Base-by-base conservation (phyloP, 257 asterid genomes). In the Penstemon barbatus region DNA sequence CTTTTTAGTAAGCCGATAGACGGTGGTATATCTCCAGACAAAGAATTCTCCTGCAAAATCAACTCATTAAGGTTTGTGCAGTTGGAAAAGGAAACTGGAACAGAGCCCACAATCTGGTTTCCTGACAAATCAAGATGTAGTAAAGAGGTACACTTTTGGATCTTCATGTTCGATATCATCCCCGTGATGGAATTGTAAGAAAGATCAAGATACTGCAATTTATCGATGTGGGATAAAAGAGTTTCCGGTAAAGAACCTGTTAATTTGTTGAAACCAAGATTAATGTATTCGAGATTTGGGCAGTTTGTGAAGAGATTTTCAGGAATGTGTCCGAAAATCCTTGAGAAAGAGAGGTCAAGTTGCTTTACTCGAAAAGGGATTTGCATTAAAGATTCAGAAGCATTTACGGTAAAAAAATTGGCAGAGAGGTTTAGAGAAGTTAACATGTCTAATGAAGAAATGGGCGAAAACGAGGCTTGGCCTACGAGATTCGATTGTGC, bases 181-280 rank as follows among this genome's bases (percentile, higher is more conserved):
- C 97, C 98, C 0, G 94, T 76, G 12, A 93, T 68, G 72, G 88
- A 86, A 74, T 93, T 93, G 73, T 88, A 93, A 8, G 96, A 88
- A 37, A 93, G 78, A 58, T 90, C 97, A 13, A 93, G 87, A 42
- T 73, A 84, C 71, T 79, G 81, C 64, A 93, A 63, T 57, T 82
- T 88, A 51, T 84, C 92, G 6, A 83, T 72, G 48, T 46, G 69
- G 15, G 84, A 46, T 68, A 93, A 69, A 9, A 88, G 80, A 36
- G 78, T 81, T 18, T 80, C 75, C 2, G 96, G 96, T 6, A 93
- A 48, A 46, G 66, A 45, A 25, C 97, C 96, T 0, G 94, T 85
- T 8, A 93, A 65, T 46, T 88, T 90, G 58, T 84, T 93, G 89
- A 93, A 93, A 46, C 85, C 95, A 13, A 93, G 87, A 59, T 80